phyloP scores from a whole-genome alignment of 1,284 basidiomycete species.

The Entoloma clypeatum region DNA sequence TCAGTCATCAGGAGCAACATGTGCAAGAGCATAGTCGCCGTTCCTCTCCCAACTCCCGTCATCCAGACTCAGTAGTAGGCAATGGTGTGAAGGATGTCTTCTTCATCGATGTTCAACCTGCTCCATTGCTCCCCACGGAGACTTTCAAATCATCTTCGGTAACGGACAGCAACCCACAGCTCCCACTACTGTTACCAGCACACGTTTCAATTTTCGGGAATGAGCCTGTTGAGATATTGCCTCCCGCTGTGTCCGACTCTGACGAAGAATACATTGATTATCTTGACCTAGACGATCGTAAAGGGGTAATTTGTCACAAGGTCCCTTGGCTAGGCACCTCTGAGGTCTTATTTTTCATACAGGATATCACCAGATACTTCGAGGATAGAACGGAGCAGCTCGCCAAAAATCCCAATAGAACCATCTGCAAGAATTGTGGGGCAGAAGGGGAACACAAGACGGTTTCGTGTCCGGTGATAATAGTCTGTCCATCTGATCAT shows the following conservation, averaged over 20 bases:
- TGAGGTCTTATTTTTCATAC: conserved; percentile 8
- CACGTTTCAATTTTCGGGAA: conserved; percentile 59
- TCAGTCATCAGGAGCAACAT: conserved; percentile 2
- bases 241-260: conserved; percentile 34
- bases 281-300: conserved; percentile 62
- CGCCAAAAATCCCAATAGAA: conserved; percentile 37
- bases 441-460: conserved; percentile 66
- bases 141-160: conserved; percentile 11
- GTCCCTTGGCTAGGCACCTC: background rate
- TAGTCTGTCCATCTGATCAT: conserved; percentile 44
- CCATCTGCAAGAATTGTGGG: conserved; percentile 71
- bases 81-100: conserved; percentile 35
- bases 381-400: conserved; percentile 42
- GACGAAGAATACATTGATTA: conserved; percentile 66
- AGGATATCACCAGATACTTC: conserved; percentile 60
- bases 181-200: conserved; percentile 51
- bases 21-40: conserved; percentile 3
- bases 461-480: conserved; percentile 58
- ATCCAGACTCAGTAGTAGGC: conserved; percentile 1
- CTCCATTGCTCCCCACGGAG: conserved; percentile 22
- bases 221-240: conserved; percentile 44
- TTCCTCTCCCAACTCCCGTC: conserved; percentile 1
- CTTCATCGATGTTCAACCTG: conserved; percentile 49
- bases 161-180: conserved; percentile 13
- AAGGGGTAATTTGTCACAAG: conserved; percentile 38